Base-by-base conservation (phyloP, 78 protist genomes). In the Guillardia theta region DNA sequence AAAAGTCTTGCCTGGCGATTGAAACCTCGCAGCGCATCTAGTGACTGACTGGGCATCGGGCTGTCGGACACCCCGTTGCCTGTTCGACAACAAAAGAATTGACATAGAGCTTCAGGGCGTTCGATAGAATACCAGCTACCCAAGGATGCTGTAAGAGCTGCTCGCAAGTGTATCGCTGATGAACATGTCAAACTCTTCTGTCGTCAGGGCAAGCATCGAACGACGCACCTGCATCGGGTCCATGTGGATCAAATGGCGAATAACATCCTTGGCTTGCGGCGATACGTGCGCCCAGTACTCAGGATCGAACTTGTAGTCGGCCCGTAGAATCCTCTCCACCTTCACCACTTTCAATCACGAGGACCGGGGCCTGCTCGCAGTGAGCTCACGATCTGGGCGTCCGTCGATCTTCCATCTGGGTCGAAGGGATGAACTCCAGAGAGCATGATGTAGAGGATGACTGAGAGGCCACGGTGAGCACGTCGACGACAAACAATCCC, bases 361-460 rank as follows among this genome's bases (percentile, higher is more conserved):
- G 58, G 58, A 22, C 43, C 15, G 78, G n/a, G 27, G 27, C 36
- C 6, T 24, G 27, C 36, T 19, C 36, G 15, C 43, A 64, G 78
- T 24, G 78, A 64, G 78, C 36, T 24, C 6, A 33, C 36, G 87
- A 78, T 30, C 48, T 78, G 53, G 39, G 90, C 90, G 39, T 78
- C 90, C 1, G 90, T 44, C 41, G 90, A 37, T 30, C 44, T 45
- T 4, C 90, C 90, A 30, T 18, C 48, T 10, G 90, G 90, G 90
- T 78, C 90, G 48, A 78, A 78, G 48, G 90, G 90, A 36, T 78
- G 90, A 0, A 78, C 90, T 27, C 90, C 90, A 15, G 90, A 78
- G 45, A 78, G 90, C 90, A 78, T 78, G 90, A 78, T 78, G 48
- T 78, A 78, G 1, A 78, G 90, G 90, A 78, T 78, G 33, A 78